A percentile compares a stretch with the other conserved stretches of the same genome.
These are phyloP conservation scores for Fusarium veterinarium DNA, from an alignment of 2,329 filamentous ascomycete genomes.

Conservation along the genomic window DNA sequence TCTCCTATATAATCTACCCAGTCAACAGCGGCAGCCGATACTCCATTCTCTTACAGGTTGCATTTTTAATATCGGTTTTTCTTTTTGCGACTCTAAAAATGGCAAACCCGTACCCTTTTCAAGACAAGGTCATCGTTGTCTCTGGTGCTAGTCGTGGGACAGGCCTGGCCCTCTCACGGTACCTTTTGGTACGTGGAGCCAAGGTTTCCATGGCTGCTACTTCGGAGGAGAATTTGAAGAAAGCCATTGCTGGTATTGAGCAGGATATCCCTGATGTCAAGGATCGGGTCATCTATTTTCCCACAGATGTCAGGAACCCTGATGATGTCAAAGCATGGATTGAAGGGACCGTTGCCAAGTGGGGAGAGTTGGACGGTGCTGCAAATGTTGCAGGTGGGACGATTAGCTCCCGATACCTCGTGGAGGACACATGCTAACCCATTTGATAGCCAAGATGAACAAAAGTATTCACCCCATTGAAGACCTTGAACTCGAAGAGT, in stretches of 20 bases:
- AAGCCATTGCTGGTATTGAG: conserved; percentile 39
- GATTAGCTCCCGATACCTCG: rapidly evolving
- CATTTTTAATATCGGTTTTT: neutral
- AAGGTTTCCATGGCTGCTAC: conserved; percentile 48
- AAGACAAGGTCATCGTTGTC: conserved; percentile 70
- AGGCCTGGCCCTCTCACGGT: conserved; percentile 63
- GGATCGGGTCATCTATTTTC: conserved; percentile 38
- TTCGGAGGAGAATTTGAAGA: conserved; percentile 43
- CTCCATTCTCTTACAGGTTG: neutral
- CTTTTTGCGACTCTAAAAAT: conserved; percentile 8
- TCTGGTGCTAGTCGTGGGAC: conserved; percentile 70
- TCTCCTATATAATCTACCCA: conserved; percentile 21
- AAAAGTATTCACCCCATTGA: conserved; percentile 42
- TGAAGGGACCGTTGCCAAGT: conserved; percentile 45
- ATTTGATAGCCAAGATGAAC: conserved; percentile 40
- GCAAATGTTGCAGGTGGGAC: conserved; percentile 52
- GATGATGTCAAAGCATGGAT: conserved; percentile 52
- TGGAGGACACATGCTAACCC: neutral
- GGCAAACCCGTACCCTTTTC: conserved; percentile 41
- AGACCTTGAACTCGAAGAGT: conserved; percentile 39
- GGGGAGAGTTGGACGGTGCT: conserved; percentile 50
- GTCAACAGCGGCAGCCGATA: neutral
- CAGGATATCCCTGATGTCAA: conserved; percentile 38
- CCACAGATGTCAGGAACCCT: conserved; percentile 48
- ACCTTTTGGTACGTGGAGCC: conserved; percentile 58